phyloP scores from a whole-genome alignment of 257 asterid genomes.

The Lithospermum erythrorhizon region DNA sequence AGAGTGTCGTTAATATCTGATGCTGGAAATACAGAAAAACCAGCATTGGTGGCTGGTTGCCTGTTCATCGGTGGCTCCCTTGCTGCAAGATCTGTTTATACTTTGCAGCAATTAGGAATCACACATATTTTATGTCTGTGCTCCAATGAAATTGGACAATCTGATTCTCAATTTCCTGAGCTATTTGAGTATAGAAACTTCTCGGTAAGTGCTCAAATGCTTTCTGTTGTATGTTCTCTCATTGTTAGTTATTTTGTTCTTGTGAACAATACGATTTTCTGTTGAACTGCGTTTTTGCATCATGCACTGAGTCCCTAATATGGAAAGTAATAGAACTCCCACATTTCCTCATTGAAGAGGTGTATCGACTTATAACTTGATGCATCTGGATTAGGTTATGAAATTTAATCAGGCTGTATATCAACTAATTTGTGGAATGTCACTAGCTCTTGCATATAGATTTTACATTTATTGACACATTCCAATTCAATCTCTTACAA shows the following conservation, averaged over 20 bases:
- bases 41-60: slow-evolving; percentile 45
- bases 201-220: slow-evolving; percentile 46
- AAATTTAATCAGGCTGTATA: too few species aligned
- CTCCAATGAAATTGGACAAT: slow-evolving; percentile 93
- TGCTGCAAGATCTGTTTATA: slow-evolving; percentile 88
- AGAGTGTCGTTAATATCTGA: slow-evolving; percentile 75
- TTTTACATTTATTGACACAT: too few species aligned
- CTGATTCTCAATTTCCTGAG: slow-evolving; percentile 86
- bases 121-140: slow-evolving; percentile 87
- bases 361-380: too few species aligned
- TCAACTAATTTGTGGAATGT: too few species aligned
- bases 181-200: slow-evolving; percentile 73
- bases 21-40: slow-evolving; percentile 93
- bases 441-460: too few species aligned
- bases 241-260: neutral
- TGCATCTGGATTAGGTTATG: too few species aligned
- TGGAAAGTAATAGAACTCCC: slow-evolving; percentile 9
- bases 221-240: neutral
- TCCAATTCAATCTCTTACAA: too few species aligned
- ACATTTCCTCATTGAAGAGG: too few species aligned
- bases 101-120: slow-evolving; percentile 79
- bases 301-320: too few species aligned
- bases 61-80: slow-evolving; percentile 92
- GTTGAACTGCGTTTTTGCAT: neutral
- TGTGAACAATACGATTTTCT: neutral